A percentile compares a stretch with the other conserved stretches of the same genome.
phyloP scores from a whole-genome alignment of 768 basidiomycete genomes.

The Tricholoma sp. region DNA sequence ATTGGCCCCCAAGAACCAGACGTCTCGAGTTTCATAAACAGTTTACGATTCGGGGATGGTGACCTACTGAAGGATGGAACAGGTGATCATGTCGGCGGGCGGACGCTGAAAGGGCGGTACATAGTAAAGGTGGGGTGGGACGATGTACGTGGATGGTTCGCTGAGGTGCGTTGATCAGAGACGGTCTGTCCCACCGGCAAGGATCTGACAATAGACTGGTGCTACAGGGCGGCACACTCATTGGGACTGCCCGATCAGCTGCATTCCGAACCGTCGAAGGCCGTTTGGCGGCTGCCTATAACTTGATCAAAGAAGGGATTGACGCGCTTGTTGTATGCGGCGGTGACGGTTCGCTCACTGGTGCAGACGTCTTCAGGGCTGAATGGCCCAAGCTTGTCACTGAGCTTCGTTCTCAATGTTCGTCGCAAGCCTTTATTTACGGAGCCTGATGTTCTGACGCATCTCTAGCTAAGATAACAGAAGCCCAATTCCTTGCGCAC shows the following conservation, averaged over 20 bases:
- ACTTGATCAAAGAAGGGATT: constrained; percentile 94
- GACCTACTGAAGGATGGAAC: constrained; percentile 75
- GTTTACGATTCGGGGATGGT: constrained; percentile 81
- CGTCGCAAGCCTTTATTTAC: constrained; percentile 9
- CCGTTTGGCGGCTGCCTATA: constrained; percentile 80
- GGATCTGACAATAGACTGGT: not conserved
- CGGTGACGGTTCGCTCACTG: constrained; percentile 94
- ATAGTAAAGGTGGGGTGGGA: constrained; percentile 98
- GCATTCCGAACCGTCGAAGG: constrained; percentile 86
- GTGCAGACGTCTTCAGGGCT: constrained; percentile 87
- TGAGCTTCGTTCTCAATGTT: constrained; percentile 60
- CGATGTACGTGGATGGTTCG: constrained; percentile 93
- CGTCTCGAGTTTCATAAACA: constrained; percentile 45
- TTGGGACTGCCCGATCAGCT: constrained; percentile 86
- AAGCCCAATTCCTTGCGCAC: constrained; percentile 64
- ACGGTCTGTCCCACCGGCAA: not conserved
- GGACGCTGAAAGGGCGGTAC: constrained; percentile 83
- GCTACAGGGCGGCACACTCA: constrained; percentile 94
- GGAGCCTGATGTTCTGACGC: not conserved
- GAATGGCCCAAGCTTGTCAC: constrained; percentile 91
- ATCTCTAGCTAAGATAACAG: constrained; percentile 61
- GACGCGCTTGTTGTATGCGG: constrained; percentile 97
- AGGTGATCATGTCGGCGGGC: constrained; percentile 61
- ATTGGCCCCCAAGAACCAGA: constrained; percentile 6
- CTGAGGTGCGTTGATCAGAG: constrained; percentile 50